These are phyloP conservation scores for Trichoderma sp. DNA, from an alignment of 2,329 filamentous ascomycete genomes.

Conservation along the genomic window DNA sequence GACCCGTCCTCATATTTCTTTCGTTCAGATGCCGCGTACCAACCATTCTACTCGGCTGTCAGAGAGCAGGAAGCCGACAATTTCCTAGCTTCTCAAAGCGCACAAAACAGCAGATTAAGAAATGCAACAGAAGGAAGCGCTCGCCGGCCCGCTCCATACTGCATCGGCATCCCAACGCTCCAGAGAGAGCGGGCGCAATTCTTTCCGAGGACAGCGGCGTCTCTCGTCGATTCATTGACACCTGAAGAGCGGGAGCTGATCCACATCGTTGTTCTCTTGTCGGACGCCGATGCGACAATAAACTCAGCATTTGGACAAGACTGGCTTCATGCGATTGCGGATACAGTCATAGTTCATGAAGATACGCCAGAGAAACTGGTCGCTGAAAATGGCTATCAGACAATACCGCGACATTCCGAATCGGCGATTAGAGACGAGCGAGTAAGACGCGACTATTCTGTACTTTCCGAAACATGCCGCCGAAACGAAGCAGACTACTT, in stretches of 20 bases:
- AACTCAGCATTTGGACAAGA: slow-evolving; percentile 33
- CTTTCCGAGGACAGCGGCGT: slow-evolving; percentile 30
- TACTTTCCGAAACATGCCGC: slow-evolving; percentile 30
- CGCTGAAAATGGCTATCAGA: slow-evolving; percentile 14
- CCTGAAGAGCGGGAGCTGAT: slow-evolving; percentile 31
- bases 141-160: slow-evolving; percentile 22
- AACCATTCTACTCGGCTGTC: slow-evolving; percentile 28
- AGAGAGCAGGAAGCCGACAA: slow-evolving; percentile 29
- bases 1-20: slow-evolving; percentile 34
- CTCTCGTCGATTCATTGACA: slow-evolving; percentile 33
- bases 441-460: slow-evolving; percentile 34
- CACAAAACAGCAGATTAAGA: background rate
- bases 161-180: slow-evolving; percentile 35
- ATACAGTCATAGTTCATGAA: slow-evolving; percentile 35
- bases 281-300: slow-evolving; percentile 29
- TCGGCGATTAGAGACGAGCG: slow-evolving; percentile 28
- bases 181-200: slow-evolving; percentile 31
- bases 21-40: slow-evolving; percentile 28
- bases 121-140: background rate
- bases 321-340: slow-evolving; percentile 34
- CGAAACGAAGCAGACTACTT: slow-evolving; percentile 31
- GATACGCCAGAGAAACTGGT: background rate
- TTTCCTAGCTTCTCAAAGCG: slow-evolving; percentile 22
- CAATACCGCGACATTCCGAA: slow-evolving; percentile 21
- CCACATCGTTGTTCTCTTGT: slow-evolving; percentile 34